Base-by-base conservation (phyloP, 352 stramenopile genomes). In the Chloridella minuta region DNA sequence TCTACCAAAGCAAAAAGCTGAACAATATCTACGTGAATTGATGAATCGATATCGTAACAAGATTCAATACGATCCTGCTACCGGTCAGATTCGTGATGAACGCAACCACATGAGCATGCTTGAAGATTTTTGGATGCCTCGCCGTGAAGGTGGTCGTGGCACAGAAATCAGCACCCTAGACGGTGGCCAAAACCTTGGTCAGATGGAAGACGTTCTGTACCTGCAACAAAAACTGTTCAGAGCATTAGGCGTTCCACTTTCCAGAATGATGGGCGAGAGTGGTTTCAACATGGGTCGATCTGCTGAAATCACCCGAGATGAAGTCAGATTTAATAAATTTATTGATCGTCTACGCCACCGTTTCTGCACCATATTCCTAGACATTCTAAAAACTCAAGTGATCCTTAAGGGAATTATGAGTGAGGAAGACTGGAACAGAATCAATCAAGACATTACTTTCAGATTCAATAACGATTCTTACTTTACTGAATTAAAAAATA, bases 51-150 rank as follows among this genome's bases (percentile, higher is more conserved):
- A 25, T 25, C n/a, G 23, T 25, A 25, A 25, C 23, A 83, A 83
- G n/a, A 24, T 83, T 22, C n/a, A 83, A 24, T 83, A 83, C 51
- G 51, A 83, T 83, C n/a, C 51, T 83, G 23, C n/a, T 25, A 83
- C 51, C 23, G 51, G 51, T 83, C 51, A 24, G 23, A 25, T 83
- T 25, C n/a, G 51, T 22, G 51, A 83, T 83, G 23, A 83, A 25
- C n/a, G 51, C n/a, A 22, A 24, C 23, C 23, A 25, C 23, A 24
- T 83, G 23, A 83, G 51, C 23, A 24, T 83, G n/a, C 51, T 83
- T 83, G 23, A 83, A 25, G 51, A 83, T 83, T 25, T 83, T 83
- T 83, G n/a, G n/a, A 83, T 83, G n/a, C 51, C 51, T 25, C 51
- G 51, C 23, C 23, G n/a, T 25, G n/a, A 22, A 83, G 51, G 51